Evolutionary conservation across 2,329 filamentous ascomycete genomes (phyloP), one percentile per base, ranked within the genome.

Genomic region (Ophiostoma sp.): DNA sequence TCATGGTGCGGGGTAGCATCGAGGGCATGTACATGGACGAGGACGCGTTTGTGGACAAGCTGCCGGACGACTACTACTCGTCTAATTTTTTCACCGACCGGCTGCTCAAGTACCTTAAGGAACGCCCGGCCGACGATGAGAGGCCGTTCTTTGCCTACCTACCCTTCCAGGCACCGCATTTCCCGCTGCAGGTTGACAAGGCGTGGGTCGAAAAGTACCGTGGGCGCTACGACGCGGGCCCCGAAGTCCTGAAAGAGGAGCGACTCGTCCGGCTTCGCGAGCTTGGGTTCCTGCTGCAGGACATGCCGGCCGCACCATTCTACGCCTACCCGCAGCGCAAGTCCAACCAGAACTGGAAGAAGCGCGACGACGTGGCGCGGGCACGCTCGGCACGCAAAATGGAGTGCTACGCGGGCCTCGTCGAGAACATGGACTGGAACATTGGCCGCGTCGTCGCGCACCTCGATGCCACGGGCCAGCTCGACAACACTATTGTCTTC

Each of bases 401-500:
- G 88, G 89, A 90, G 77, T 85, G 87, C 2, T 91, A 87, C 73
- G 89, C 89, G 0, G 89, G 83, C 15, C 91, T 91, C 87, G 88
- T 91, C 3, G 88, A 91, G 72, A 83, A 83, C 70, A 90, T 91
- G 70, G 89, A 91, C 76, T 78, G 79, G 73, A 89, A 90, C 74
- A 85, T 91, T n/a, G 89, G 88, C 55, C 87, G 86, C 72, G 85
- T 91, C 2, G 80, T 89, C 31, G 81, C 87, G 42, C 87, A 90
- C 76, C 84, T 91, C 3, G 81, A 87, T 72, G 78, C 84, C 59
- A 87, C 85, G 1, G 87, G 85, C 72, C 88, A 91, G 78, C 82
- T 88, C 0, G 88, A 91, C 75, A 90, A 91, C 78, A 91, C 89
- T 2, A 36, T 74, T 19, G 50, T 74, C 19, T 36, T 63, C 31